Evolutionary conservation across 306 rosid genomes (phyloP), one percentile per base, ranked within the genome.

Genomic region (Hippophae gyantsensis): DNA sequence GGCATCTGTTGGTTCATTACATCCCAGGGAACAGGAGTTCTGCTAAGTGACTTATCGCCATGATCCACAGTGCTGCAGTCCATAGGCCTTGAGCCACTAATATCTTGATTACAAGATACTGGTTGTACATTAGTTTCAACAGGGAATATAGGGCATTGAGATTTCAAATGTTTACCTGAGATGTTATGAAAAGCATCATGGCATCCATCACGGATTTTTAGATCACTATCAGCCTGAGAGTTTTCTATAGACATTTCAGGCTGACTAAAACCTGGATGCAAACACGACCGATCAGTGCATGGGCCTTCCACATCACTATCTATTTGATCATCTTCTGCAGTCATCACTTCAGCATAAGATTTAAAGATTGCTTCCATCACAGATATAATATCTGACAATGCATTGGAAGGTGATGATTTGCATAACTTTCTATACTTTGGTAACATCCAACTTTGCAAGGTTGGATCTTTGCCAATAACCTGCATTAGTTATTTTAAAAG

Each of bases 401-500:
- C 75, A 70, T 67, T 61, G 51, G 72, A 65, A 63, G 74, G 57
- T 2, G 76, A 74, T 59, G 72, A 54, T 55, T 77, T 71, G 53
- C 69, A 55, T 69, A 88, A 68, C 79, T 77, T 79, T 74, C 82
- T 81, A 77, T 76, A 79, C 66, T 77, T 79, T 50, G 75, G 54
- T 61, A 76, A 63, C 64, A 84, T 69, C 95, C 98, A 92, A 54
- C 76, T 76, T 71, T 32, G 77, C 66, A 92, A 68, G 40, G 77
- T 69, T 64, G 70, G 76, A 56, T 92, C 86, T 77, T 75, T 81
- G 63, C 72, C 73, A 47, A 92, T 79, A 70, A 83, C 89, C 98
- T 92, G 70, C 76, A 77, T 48, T 11, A 48, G 52, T 11, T 2
- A 48, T 48, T 40, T 10, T 12, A 18, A 18, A 18, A 18, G 23